A percentile compares a stretch with the other conserved stretches of the same genome.
These are phyloP conservation scores for Sclerotinia borealis DNA, from an alignment of 2,329 filamentous ascomycete genomes.

Conservation along the genomic window DNA sequence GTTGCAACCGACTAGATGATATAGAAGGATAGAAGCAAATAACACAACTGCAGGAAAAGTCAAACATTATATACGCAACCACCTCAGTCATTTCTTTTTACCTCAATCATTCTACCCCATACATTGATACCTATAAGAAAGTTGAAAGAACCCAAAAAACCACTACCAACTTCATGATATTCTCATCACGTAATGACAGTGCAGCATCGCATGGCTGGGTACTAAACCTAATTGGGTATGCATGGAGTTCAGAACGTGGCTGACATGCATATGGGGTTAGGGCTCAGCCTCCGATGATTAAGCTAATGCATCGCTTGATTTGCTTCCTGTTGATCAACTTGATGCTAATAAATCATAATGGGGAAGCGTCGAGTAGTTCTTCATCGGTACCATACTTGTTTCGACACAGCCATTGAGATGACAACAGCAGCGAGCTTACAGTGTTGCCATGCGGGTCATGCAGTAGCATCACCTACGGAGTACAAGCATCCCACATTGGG, in stretches of 20 bases:
- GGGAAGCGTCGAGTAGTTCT: background rate
- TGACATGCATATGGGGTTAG: background rate
- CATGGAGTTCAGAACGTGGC: slow-evolving; percentile 1
- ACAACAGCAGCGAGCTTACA: background rate
- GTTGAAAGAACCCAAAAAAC: background rate
- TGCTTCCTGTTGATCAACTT: background rate
- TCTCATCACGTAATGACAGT: background rate
- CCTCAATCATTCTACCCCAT: background rate
- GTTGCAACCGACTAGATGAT: background rate
- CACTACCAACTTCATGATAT: background rate
- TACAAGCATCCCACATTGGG: background rate
- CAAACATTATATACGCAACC: background rate
- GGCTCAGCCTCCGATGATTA: slow-evolving; percentile 1
- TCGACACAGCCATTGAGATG: background rate
- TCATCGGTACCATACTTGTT: background rate
- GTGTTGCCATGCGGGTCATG: background rate
- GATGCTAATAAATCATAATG: background rate
- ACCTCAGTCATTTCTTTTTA: background rate
- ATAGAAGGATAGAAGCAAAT: background rate
- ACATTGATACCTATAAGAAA: background rate
- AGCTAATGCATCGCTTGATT: background rate
- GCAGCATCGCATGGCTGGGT: background rate
- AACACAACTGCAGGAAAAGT: background rate
- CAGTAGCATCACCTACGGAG: background rate
- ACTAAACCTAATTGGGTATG: background rate